These are phyloP conservation scores for Botrytis paeoniae DNA, from an alignment of 2,329 filamentous ascomycete genomes.

Conservation along the genomic window DNA sequence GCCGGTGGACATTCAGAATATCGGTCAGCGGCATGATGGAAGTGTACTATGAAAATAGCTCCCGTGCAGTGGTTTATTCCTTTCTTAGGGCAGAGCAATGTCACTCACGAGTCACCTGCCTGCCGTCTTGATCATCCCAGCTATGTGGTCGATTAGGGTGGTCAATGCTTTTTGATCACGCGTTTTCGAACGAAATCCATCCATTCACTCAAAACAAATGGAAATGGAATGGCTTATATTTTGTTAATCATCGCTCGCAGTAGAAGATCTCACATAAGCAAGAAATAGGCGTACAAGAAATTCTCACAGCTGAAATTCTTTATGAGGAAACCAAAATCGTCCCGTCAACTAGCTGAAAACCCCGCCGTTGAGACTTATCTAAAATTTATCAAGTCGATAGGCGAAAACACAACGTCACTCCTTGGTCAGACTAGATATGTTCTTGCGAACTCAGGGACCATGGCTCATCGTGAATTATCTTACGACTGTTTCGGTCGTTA, in stretches of 20 bases:
- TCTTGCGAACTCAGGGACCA: not conserved
- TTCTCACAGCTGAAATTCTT: not conserved
- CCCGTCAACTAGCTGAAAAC: not conserved
- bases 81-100: not conserved
- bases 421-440: not conserved
- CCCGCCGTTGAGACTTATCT: not conserved
- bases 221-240: not conserved
- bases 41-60: not conserved
- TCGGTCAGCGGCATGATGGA: not conserved
- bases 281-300: not conserved
- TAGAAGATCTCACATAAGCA: not conserved
- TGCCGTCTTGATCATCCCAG: not conserved
- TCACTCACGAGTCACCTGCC: not conserved
- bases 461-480: not conserved
- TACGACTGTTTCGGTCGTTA: not conserved
- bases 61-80: not conserved
- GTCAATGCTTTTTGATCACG: conserved; percentile 3
- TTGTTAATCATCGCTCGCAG: not conserved
- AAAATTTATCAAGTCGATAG: not conserved
- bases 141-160: not conserved
- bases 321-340: not conserved
- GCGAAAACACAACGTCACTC: not conserved
- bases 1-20: not conserved
- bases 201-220: not conserved
- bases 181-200: not conserved